Percentiles rank a stretch among this genome's conserved stretches.
phyloP scores from a whole-genome alignment of 768 basidiomycete species.

The Scleroderma bovista region DNA sequence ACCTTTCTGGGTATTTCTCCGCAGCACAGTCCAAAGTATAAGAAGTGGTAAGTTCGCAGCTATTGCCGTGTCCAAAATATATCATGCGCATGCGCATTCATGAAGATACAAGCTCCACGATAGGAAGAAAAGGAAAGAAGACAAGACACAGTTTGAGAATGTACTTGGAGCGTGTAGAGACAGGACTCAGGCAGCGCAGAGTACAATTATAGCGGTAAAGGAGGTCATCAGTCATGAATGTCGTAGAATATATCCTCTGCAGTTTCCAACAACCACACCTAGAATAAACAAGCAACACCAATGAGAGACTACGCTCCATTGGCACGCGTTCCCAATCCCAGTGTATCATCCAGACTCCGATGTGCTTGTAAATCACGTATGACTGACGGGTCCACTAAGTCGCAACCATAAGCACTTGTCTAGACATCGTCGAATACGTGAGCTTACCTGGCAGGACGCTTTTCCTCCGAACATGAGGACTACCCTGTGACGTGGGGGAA shows the following conservation, averaged over 20 bases:
- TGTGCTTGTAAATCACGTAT: conserved; percentile 85
- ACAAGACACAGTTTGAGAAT: conserved; percentile 11
- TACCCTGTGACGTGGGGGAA: conserved; percentile 50
- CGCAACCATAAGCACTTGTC: conserved; percentile 14
- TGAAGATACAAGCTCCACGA: conserved; percentile 21
- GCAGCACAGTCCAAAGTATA: not conserved
- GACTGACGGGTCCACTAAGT: conserved; percentile 79
- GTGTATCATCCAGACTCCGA: conserved; percentile 66
- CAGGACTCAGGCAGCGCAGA: conserved; percentile 13
- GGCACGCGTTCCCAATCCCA: conserved; percentile 21
- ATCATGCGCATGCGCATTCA: conserved; percentile 23
- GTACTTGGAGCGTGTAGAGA: conserved; percentile 13
- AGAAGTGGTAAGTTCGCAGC: conserved; percentile 6
- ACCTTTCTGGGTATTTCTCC: conserved; percentile 3
- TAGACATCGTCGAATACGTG: conserved; percentile 3
- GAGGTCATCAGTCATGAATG: conserved; percentile 28
- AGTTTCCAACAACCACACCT: conserved; percentile 22
- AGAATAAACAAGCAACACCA: conserved; percentile 11
- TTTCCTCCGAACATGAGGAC: conserved; percentile 88
- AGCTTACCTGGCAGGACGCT: conserved; percentile 82
- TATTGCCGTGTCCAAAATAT: conserved; percentile 10
- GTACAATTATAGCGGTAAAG: conserved; percentile 11
- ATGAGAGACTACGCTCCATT: conserved; percentile 23
- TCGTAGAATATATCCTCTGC: conserved; percentile 9
- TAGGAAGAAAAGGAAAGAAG: not conserved